These are phyloP conservation scores for Solanum acaule DNA, from an alignment of 257 asterid species.

Conservation along the genomic window DNA sequence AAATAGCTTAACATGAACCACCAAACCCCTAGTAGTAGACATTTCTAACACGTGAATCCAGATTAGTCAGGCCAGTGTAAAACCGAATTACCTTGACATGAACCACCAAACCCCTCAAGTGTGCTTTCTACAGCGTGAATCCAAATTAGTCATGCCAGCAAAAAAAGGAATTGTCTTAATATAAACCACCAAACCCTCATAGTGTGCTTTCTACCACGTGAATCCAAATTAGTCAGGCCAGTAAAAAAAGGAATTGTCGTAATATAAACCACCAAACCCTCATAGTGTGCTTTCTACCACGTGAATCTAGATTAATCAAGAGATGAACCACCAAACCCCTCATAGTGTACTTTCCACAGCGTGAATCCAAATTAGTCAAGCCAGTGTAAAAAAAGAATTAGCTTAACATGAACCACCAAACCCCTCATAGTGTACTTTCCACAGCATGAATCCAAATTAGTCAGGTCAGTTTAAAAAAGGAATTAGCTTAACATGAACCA, in stretches of 20 bases:
- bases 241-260: neutral
- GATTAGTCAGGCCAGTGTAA: neutral
- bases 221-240: too few relatives aligned
- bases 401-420: neutral
- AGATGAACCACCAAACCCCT: neutral
- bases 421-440: neutral
- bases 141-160: neutral
- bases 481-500: neutral
- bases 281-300: neutral
- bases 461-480: neutral
- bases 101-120: neutral
- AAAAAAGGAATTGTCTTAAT: neutral
- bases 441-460: neutral
- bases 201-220: neutral
- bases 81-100: neutral
- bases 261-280: neutral
- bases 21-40: neutral
- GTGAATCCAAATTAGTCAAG: neutral
- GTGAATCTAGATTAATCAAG: neutral
- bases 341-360: neutral
- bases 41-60: neutral
- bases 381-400: neutral
- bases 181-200: neutral
- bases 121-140: neutral
- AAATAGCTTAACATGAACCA: neutral